Evolutionary conservation across 257 asterid genomes (phyloP).

Genomic region (Penstemon newberryi): DNA sequence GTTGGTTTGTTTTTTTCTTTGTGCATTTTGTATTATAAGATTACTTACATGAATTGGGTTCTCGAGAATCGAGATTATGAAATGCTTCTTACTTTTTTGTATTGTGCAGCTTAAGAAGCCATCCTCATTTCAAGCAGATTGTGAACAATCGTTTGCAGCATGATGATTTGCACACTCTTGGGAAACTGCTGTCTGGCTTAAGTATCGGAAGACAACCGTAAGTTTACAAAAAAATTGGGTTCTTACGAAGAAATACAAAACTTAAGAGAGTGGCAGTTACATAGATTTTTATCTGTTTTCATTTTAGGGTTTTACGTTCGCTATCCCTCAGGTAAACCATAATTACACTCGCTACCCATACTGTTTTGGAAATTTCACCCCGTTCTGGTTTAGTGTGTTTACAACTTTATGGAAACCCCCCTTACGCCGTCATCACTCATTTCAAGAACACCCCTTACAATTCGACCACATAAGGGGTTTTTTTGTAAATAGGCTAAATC

Average conservation of each 20-base stretch:
- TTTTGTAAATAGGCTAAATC: no score
- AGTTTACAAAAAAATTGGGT: conserved; percentile 34
- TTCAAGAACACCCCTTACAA: no score
- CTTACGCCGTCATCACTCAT: no score
- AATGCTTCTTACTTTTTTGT: conserved; percentile 8
- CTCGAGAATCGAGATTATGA: conserved; percentile 14
- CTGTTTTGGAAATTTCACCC: no score
- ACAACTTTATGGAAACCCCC: no score
- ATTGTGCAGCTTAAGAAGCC: conserved; percentile 70
- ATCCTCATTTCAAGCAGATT: conserved; percentile 65
- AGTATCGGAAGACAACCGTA: conserved; percentile 94
- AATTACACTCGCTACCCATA: no score
- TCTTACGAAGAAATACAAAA: neutral
- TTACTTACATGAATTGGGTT: neutral
- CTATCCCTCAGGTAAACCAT: no score
- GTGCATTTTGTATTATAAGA: neutral
- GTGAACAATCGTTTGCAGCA: conserved; percentile 61
- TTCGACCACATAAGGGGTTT: no score
- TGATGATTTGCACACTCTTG: conserved; percentile 64
- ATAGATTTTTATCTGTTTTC: neutral
- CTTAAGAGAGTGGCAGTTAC: neutral
- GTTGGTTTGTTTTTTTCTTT: neutral
- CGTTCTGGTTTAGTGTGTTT: no score
- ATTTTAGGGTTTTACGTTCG: no score
- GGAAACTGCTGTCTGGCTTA: conserved; percentile 60